Base-by-base conservation (phyloP, 2,329 filamentous ascomycete species). In the Fusarium napiforme region DNA sequence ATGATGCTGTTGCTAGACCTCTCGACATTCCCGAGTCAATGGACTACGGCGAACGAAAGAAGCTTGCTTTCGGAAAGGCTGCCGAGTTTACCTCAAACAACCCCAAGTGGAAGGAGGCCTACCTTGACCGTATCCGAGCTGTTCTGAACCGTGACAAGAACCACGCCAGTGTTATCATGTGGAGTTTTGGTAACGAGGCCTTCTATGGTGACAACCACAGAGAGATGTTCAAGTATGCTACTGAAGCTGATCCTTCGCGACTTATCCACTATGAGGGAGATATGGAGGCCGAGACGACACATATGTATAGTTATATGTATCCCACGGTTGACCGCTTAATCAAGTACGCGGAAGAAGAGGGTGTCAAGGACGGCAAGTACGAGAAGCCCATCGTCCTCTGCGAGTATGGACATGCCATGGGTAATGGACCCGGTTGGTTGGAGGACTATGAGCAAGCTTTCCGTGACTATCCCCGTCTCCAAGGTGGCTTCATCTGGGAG, bases 141-240 rank as follows among this genome's bases (percentile, higher is more conserved):
- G 81, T 93, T 62, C 85, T 94, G 0, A 86, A 90, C 75, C 85
- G 92, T 21, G 91, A 93, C 79, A 93, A 93, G 81, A 91, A 93
- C 65, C 90, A 93, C 72, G 80, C 92, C 1, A 91, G 87, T n/a
- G 85, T 94, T 56, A 89, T 94, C 55, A 88, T 93, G 46, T 94
- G 92, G 92, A 92, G 89, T 52, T 83, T 94, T 0, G 92, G 92
- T 0, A 94, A 94, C 75, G 92, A 94, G 78, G 88, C 91, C 0
- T 93, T 93, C 77, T 93, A 92, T 75, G 92, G 92, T 2, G 82
- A 84, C 14, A 93, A 94, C 76, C 90, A 92, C 76, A 85, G 84
- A 50, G 89, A 88, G 39, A 94, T 94, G 92, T 90, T 91, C 73
- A 82, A 90, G 7, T 91, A 87, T 78, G 86, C 87, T 56, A 91